phyloP scores from a whole-genome alignment of 768 basidiomycete species.

The Chiua virens region DNA sequence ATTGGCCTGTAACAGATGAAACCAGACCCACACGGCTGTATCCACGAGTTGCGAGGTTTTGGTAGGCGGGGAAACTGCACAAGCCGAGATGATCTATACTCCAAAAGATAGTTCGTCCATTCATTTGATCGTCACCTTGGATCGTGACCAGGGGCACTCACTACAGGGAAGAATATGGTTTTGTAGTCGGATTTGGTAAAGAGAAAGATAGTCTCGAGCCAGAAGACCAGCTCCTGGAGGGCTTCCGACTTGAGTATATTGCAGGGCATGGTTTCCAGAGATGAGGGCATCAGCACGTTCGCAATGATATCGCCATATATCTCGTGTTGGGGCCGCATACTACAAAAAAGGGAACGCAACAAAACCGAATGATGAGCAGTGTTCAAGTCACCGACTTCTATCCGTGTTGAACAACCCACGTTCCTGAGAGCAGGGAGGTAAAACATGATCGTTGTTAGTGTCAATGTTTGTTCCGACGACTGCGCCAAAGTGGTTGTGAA shows the following conservation, averaged over 20 bases:
- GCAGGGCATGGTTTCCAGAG: neutral
- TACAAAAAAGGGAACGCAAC: too few relatives aligned
- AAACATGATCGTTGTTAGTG: too few relatives aligned
- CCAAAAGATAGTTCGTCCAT: neutral
- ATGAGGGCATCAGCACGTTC: neutral
- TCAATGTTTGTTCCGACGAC: too few relatives aligned
- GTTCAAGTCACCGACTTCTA: too few relatives aligned
- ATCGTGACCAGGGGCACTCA: conserved; percentile 10
- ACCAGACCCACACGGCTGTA: conserved; percentile 28
- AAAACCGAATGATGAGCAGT: too few relatives aligned
- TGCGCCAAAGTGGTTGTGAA: too few relatives aligned
- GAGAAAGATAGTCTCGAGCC: conserved; percentile 31
- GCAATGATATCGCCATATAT: neutral
- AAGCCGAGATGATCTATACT: conserved; percentile 10
- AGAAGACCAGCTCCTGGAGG: conserved; percentile 1
- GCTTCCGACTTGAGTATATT: neutral
- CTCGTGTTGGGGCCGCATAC: neutral
- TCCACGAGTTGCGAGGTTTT: neutral
- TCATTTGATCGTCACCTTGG: neutral
- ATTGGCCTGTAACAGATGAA: conserved; percentile 34
- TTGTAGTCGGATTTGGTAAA: conserved; percentile 38
- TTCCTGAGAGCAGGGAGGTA: too few relatives aligned
- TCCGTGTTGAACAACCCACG: too few relatives aligned
- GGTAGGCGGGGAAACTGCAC: conserved; percentile 1
- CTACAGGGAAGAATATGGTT: conserved; percentile 35